Evolutionary conservation across 495 filamentous ascomycete species (phyloP).

Genomic region (Hypomontagnella submonticulosa): DNA sequence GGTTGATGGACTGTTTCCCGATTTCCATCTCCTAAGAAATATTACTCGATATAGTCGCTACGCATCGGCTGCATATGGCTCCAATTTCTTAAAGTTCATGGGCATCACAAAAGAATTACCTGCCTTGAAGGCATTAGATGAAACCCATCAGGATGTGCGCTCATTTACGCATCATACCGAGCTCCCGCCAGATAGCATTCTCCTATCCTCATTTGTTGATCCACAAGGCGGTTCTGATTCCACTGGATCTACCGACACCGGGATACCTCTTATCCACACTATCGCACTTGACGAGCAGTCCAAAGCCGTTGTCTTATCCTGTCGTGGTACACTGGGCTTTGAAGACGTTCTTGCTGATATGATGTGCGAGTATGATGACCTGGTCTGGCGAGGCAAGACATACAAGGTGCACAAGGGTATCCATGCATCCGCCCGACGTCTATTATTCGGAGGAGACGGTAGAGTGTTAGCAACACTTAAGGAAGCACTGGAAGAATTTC

Average conservation of each 20-base stretch:
- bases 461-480: conserved; percentile 74
- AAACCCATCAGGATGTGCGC: conserved; percentile 72
- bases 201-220: conserved; percentile 81
- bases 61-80: conserved; percentile 80
- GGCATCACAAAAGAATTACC: conserved; percentile 67
- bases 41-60: conserved; percentile 81
- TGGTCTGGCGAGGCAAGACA: conserved; percentile 70
- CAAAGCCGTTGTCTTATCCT: conserved; percentile 78
- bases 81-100: conserved; percentile 75
- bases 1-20: conserved; percentile 73
- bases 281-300: conserved; percentile 81
- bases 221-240: conserved; percentile 78
- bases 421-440: conserved; percentile 76
- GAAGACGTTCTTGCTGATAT: conserved; percentile 84
- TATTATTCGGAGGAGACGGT: conserved; percentile 73
- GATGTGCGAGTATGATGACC: conserved; percentile 82
- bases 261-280: conserved; percentile 81
- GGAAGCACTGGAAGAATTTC: conserved; percentile 75
- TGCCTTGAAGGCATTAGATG: conserved; percentile 56
- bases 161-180: conserved; percentile 78
- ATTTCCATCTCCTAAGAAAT: conserved; percentile 74
- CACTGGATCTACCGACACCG: conserved; percentile 75
- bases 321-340: conserved; percentile 81
- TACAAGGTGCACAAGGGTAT: conserved; percentile 89
- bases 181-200: conserved; percentile 72